Evolutionary conservation across 192 early-diverging fungal species (phyloP), one percentile per base, ranked within the genome.

Genomic region (Mortierella hygrophila): DNA sequence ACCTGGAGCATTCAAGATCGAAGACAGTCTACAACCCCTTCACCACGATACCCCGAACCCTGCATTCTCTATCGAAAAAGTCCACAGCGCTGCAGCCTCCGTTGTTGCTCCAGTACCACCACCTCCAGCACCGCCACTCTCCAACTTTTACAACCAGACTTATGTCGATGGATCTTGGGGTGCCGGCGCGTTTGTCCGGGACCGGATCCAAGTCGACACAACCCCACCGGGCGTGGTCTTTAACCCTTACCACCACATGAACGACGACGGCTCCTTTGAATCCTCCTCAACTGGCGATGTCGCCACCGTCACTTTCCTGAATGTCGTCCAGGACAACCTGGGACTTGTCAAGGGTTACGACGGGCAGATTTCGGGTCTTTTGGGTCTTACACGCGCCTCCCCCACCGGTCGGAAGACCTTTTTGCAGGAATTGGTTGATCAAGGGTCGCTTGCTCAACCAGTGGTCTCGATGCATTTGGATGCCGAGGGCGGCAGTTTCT

Each of bases 81-180:
- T 65, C 29, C 60, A 35, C 60, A 65, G 60, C 13, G 60, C 60
- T 65, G 29, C 60, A 13, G n/a, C 60, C 60, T 65, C 60, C 10
- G 13, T 20, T 21, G 21, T 0, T n/a, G 49, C 38, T 49, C 42
- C 42, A 47, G 46, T 16, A 49, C 41, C 40, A 42, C 55, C 55
- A 7, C 1, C 9, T 26, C 6, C 55, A 63, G 0, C 55, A 65
- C 4, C 13, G 5, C 41, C 68, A 6, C 26, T 47, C 54, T 40
- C 68, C 23, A 49, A 32, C 15, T 69, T 57, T 18, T 83, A 83
- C 49, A 83, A 83, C 32, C 82, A 83, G 26, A 55, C 82, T 0
- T 78, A 83, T 21, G 82, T 78, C 32, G 82, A 83, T 10, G 82
- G 82, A 20, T 78, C 82, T 20, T 83, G 82, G 76, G 82, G 82